Conservation (phyloP, 306 rosid species). For the Datisca glomerata region DNA sequence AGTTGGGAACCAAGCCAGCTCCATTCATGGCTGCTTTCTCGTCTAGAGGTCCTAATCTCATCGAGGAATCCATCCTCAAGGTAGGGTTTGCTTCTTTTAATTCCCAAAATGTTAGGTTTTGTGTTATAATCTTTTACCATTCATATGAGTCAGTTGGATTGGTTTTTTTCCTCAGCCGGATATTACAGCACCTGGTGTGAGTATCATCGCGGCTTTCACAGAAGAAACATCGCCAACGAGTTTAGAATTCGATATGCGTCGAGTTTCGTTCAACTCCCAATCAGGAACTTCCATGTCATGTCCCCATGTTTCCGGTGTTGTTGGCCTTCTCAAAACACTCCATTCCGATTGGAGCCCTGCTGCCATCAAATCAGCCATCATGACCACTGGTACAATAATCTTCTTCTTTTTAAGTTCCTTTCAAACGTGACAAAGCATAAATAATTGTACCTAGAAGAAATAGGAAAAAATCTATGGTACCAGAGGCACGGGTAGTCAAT, state of each 20-base stretch:
- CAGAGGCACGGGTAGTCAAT: no score
- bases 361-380: conserved; percentile 56
- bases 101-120: background rate
- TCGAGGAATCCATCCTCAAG: conserved; percentile 47
- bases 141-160: no score
- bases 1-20: conserved; percentile 24
- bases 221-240: conserved; percentile 12
- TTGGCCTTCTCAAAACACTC: conserved; percentile 31
- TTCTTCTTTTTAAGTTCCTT: background rate
- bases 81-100: conserved; percentile 14
- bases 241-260: conserved; percentile 15
- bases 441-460: no score
- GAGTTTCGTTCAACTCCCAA: conserved; percentile 8
- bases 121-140: background rate
- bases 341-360: conserved; percentile 57
- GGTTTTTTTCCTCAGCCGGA: conserved; percentile 27
- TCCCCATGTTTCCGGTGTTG: conserved; percentile 52
- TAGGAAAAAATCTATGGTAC: no score
- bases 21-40: conserved; percentile 62
- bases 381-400: conserved; percentile 42
- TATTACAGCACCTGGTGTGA: conserved; percentile 42
- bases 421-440: no score
- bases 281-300: conserved; percentile 61
- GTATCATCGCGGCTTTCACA: conserved; percentile 29
- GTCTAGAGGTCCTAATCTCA: conserved; percentile 48